phyloP scores from a whole-genome alignment of 371 early-diverging fungal genomes.

The Syncephalis fuscata region DNA sequence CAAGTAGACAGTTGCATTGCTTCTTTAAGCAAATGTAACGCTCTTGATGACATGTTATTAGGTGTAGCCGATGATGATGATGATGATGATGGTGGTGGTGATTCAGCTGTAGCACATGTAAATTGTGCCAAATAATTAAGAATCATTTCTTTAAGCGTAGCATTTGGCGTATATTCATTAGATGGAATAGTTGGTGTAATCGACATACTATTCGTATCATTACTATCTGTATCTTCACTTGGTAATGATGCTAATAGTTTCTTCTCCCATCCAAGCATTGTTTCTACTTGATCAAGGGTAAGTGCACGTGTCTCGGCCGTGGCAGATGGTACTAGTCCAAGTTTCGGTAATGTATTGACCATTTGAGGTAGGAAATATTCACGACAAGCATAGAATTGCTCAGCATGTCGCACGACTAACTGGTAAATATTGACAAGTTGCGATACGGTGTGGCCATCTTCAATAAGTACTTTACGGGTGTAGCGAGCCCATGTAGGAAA shows the following conservation, averaged over 20 bases:
- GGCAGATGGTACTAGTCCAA: slow-evolving; percentile 70
- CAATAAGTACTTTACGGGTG: slow-evolving; percentile 73
- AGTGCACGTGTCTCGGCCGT: slow-evolving; percentile 74
- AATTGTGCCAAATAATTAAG: slow-evolving; percentile 56
- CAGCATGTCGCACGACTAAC: slow-evolving; percentile 73
- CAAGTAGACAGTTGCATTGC: slow-evolving; percentile 10
- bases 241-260: slow-evolving; percentile 19
- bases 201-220: slow-evolving; percentile 8
- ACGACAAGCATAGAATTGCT: slow-evolving; percentile 73
- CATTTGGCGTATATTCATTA: slow-evolving; percentile 28
- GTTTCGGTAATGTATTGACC: slow-evolving; percentile 61
- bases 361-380: slow-evolving; percentile 83
- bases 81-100: slow-evolving; percentile 3
- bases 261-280: slow-evolving; percentile 80
- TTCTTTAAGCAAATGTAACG: no score
- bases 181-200: not conserved
- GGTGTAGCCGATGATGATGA: slow-evolving; percentile 26
- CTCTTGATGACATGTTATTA: slow-evolving; percentile 1
- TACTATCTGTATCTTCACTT: slow-evolving; percentile 13
- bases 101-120: slow-evolving; percentile 25
- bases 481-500: slow-evolving; percentile 79
- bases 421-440: slow-evolving; percentile 84
- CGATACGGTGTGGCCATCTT: slow-evolving; percentile 76
- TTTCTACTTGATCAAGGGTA: slow-evolving; percentile 77
- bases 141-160: slow-evolving; percentile 41